Base-by-base conservation (phyloP, 1,284 basidiomycete species). In the Peniophora sp. region DNA sequence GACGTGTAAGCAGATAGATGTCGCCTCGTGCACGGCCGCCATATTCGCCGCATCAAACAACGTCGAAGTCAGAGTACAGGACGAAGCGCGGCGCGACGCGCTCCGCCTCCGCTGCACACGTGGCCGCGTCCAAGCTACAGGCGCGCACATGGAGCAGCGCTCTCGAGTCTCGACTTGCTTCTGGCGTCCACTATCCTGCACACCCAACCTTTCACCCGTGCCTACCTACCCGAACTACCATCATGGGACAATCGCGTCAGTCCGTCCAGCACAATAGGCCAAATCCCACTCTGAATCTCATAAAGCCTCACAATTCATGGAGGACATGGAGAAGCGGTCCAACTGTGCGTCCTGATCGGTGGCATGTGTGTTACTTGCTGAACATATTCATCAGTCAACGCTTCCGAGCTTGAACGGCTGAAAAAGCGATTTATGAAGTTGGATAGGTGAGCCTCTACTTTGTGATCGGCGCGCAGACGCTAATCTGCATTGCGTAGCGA, bases 351-450 rank as follows among this genome's bases (percentile, higher is more conserved):
- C 23, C 24, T 44, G 17, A 34, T 44, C 18, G 37, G n/a, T 35
- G 11, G 17, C 18, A 18, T 35, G 36, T 41, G 18, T 52, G 44
- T 52, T 57, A 39, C 56, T 58, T 45, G 56, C 59, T 45, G 2
- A 53, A 61, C 24, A 47, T 34, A 35, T 44, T 41, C 45, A 23
- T 67, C n/a, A 97, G 93, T 97, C 81, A 96, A 91, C 36, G 88
- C 85, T 42, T 79, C 83, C 52, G 94, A 97, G 71, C 74, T 97
- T 57, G 89, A 97, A 62, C 82, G 96, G 44, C 78, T 99, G 58
- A 97, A 97, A 80, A 98, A 97, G 69, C 84, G 96, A 47, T 99
- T 99, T 69, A 97, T 99, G 92, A 99, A 99, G 73, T 85, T 99
- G 59, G 97, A 99, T 68, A 89, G 90, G 79, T 83, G 56, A 53